phyloP scores from a whole-genome alignment of 2,329 filamentous ascomycete species.

The Colletotrichum sp. region DNA sequence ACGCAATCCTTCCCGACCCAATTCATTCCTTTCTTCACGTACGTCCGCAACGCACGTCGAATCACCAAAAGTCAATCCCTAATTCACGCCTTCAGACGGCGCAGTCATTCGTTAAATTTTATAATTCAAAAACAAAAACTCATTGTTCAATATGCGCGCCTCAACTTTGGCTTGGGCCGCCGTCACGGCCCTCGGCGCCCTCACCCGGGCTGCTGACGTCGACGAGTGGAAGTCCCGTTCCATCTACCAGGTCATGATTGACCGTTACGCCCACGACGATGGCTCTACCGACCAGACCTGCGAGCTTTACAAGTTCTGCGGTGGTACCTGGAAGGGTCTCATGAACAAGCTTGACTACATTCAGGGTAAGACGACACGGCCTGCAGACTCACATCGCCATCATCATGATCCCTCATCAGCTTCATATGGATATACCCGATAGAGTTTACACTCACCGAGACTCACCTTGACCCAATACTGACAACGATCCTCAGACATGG shows the following conservation, averaged over 20 bases:
- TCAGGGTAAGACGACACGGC: constrained; percentile 33
- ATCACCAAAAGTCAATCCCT: not conserved
- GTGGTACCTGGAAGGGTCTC: constrained; percentile 54
- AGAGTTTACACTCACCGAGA: not conserved
- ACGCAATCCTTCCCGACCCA: not conserved
- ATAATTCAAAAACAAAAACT: not conserved
- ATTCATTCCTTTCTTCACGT: constrained; percentile 15
- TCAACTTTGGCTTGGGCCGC: constrained; percentile 16
- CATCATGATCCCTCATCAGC: not conserved
- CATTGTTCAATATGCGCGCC: not conserved
- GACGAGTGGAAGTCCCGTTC: constrained; percentile 32
- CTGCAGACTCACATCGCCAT: not conserved
- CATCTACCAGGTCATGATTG: constrained; percentile 51
- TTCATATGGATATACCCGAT: not conserved
- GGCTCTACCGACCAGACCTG: constrained; percentile 49
- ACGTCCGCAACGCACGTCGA: not conserved
- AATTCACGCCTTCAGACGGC: not conserved
- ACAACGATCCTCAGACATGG: constrained; percentile 9
- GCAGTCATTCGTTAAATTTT: constrained; percentile 11
- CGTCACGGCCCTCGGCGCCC: constrained; percentile 4
- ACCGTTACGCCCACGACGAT: constrained; percentile 44
- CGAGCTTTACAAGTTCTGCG: constrained; percentile 47
- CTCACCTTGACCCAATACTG: not conserved
- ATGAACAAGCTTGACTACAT: constrained; percentile 56
- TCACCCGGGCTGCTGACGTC: constrained; percentile 8